Percentiles rank a stretch among this genome's conserved stretches.
phyloP scores from a whole-genome alignment of 148 eudicot species.

The Simmondsia chinensis region DNA sequence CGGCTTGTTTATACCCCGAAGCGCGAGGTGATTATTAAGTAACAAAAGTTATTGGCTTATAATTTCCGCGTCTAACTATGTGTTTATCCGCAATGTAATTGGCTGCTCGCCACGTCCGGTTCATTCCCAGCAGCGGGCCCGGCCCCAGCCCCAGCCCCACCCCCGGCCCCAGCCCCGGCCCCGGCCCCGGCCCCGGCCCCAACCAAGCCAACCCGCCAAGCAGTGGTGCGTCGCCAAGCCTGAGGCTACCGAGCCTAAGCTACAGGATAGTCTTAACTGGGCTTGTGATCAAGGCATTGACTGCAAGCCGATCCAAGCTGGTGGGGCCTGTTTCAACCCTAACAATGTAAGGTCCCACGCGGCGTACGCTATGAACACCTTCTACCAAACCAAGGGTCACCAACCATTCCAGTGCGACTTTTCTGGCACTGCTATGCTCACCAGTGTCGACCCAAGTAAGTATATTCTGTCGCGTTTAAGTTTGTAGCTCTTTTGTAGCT shows the following conservation, averaged over 20 bases:
- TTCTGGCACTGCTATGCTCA: conserved; percentile 17
- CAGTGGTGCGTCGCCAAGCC: conserved; percentile 30
- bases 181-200: not conserved
- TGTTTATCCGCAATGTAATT: too few species aligned
- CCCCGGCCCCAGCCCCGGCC: conserved; percentile 5
- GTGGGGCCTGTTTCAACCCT: conserved; percentile 29
- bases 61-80: too few species aligned
- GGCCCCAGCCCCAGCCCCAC: conserved; percentile 12
- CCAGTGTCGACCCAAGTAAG: conserved; percentile 27
- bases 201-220: conserved; percentile 5
- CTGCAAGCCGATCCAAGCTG: conserved; percentile 29
- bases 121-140: too few species aligned
- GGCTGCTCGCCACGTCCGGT: too few species aligned
- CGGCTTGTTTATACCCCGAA: too few species aligned
- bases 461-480: not conserved
- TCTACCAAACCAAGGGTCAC: conserved; percentile 35
- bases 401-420: conserved; percentile 26
- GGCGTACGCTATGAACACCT: conserved; percentile 29
- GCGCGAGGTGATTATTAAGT: too few species aligned
- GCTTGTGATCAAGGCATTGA: conserved; percentile 34
- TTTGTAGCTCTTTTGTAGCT: too few species aligned
- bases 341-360: conserved; percentile 25
- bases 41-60: too few species aligned
- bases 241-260: conserved; percentile 16
- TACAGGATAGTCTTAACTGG: conserved; percentile 26